Percentiles rank a stretch among this genome's conserved stretches.
Conservation (phyloP, 805 yeast genomes). For the Sugiyamaella americana region DNA sequence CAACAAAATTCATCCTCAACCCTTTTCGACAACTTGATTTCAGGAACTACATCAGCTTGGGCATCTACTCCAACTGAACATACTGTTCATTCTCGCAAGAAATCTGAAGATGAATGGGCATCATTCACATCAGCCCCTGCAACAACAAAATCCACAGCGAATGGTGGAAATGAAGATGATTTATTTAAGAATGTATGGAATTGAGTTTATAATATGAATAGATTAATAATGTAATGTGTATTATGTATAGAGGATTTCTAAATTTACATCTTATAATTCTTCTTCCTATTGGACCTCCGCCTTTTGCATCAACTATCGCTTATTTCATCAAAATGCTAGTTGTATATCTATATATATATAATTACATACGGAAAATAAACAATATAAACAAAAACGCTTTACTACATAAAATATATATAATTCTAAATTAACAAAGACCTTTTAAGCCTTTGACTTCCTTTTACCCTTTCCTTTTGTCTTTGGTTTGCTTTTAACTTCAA, state of each 20-base stretch:
- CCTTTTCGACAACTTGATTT: conserved; percentile 11
- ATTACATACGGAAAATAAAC: too few relatives aligned
- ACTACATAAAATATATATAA: neutral
- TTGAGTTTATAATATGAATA: too few relatives aligned
- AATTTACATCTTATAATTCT: too few relatives aligned
- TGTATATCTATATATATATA: too few relatives aligned
- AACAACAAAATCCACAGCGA: conserved; percentile 9
- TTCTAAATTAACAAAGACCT: neutral
- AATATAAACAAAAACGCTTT: too few relatives aligned
- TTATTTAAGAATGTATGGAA: conserved; percentile 35
- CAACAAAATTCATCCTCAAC: neutral
- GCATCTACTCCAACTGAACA: conserved; percentile 13
- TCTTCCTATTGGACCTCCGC: too few relatives aligned
- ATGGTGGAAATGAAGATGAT: conserved; percentile 28
- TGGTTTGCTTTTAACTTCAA: conserved; percentile 12
- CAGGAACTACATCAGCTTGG: conserved; percentile 14
- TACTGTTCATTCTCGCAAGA: conserved; percentile 3
- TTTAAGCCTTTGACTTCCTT: conserved; percentile 3
- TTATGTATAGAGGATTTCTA: too few relatives aligned
- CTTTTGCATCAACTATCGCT: too few relatives aligned
- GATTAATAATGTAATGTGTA: too few relatives aligned
- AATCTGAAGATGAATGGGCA: conserved; percentile 19
- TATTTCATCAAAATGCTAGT: too few relatives aligned
- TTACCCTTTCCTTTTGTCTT: conserved; percentile 11
- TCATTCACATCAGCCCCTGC: conserved; percentile 21